phyloP scores from a whole-genome alignment of 2,329 filamentous ascomycete species.

The Aspergillus piperis region DNA sequence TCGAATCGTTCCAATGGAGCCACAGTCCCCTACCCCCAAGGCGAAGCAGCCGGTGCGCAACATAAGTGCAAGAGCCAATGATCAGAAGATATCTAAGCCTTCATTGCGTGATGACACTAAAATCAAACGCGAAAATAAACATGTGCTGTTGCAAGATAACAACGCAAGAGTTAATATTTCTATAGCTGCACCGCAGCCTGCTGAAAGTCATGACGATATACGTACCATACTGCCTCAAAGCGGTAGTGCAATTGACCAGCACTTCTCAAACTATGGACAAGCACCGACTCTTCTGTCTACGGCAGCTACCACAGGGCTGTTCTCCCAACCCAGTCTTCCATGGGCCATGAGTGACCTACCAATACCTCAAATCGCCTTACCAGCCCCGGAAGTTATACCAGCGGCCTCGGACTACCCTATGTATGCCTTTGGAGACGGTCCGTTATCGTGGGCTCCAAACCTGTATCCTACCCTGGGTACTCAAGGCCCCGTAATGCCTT shows the following conservation, averaged over 20 bases:
- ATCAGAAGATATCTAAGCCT: background rate
- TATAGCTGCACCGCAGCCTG: slow-evolving; percentile 10
- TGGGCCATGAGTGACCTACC: slow-evolving; percentile 7
- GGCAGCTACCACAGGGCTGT: slow-evolving; percentile 12
- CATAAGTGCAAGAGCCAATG: background rate
- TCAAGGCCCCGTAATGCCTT: slow-evolving; percentile 13
- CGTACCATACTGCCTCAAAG: background rate
- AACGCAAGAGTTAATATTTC: background rate
- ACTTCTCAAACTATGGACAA: slow-evolving; percentile 7
- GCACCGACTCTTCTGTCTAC: slow-evolving; percentile 13
- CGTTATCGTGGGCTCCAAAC: slow-evolving; percentile 20
- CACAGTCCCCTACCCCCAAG: slow-evolving; percentile 36
- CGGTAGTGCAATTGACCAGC: background rate
- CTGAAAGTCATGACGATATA: slow-evolving; percentile 1
- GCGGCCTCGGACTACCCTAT: slow-evolving; percentile 14
- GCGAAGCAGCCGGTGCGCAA: slow-evolving; percentile 32
- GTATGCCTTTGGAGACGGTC: slow-evolving; percentile 16
- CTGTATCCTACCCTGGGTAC: slow-evolving; percentile 17
- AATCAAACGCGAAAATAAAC: slow-evolving; percentile 4
- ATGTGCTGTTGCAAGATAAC: background rate
- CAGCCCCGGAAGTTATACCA: slow-evolving; percentile 14
- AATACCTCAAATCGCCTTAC: slow-evolving; percentile 14
- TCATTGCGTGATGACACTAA: slow-evolving; percentile 4
- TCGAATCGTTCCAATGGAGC: slow-evolving; percentile 50
- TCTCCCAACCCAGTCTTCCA: slow-evolving; percentile 13